Evolutionary conservation across 345 rosid species (phyloP).

Genomic region (Mercurialis annua): DNA sequence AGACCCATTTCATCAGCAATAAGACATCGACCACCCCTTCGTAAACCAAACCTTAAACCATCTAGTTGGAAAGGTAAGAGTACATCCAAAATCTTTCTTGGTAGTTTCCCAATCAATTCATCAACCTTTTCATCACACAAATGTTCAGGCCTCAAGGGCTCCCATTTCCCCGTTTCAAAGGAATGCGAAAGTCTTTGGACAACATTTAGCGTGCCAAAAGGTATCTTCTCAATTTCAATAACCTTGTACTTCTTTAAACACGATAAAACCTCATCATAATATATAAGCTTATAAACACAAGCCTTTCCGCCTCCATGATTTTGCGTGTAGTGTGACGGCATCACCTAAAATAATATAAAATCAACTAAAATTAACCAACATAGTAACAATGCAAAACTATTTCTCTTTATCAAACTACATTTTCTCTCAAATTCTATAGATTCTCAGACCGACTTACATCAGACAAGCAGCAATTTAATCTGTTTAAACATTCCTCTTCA

Average conservation of each 20-base stretch:
- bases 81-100: constrained; percentile 48
- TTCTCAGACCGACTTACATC: constrained; percentile 39
- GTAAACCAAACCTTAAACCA: constrained; percentile 75
- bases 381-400: neutral
- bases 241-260: constrained; percentile 55
- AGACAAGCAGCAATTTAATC: constrained; percentile 46
- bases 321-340: constrained; percentile 74
- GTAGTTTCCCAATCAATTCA: constrained; percentile 54
- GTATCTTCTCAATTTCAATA: constrained; percentile 63
- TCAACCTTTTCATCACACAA: constrained; percentile 58
- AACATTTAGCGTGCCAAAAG: constrained; percentile 73
- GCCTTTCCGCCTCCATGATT: constrained; percentile 68
- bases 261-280: constrained; percentile 55
- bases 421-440: neutral
- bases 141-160: constrained; percentile 76
- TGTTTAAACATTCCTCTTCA: constrained; percentile 49
- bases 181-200: constrained; percentile 61
- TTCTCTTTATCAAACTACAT: neutral
- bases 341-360: constrained; percentile 40
- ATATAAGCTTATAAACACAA: constrained; percentile 67
- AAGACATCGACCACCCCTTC: constrained; percentile 88
- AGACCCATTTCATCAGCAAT: constrained; percentile 99
- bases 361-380: constrained; percentile 3
- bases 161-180: constrained; percentile 55
- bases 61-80: constrained; percentile 89